Conservation (phyloP, 176 grass and related monocot species). For the Musa itinerans region DNA sequence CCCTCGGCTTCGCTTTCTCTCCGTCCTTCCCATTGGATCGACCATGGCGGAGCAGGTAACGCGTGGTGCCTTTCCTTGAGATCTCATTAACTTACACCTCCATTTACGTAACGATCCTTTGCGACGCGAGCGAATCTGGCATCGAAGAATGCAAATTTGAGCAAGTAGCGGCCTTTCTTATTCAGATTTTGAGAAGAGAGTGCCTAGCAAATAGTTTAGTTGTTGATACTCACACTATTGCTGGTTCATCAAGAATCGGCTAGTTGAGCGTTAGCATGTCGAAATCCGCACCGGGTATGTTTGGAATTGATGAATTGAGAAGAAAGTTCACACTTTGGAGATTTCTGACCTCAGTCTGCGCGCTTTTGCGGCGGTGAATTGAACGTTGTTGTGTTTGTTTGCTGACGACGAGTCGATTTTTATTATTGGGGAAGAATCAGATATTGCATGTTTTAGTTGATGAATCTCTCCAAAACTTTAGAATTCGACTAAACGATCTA, state of each 20-base stretch:
- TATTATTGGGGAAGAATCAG: not conserved
- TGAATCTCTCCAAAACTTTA: no score
- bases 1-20: not conserved
- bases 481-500: no score
- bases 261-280: not conserved
- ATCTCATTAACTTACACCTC: not conserved
- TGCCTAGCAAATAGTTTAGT: not conserved
- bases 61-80: not conserved
- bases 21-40: not conserved
- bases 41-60: constrained; percentile 1
- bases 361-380: no score
- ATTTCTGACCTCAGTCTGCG: not conserved
- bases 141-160: not conserved
- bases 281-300: no score
- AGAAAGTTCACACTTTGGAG: not conserved
- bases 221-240: not conserved
- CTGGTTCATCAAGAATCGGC: not conserved
- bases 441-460: no score
- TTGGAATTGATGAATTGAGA: not conserved
- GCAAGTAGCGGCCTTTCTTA: not conserved
- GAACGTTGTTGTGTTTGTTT: not conserved
- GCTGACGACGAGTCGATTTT: not conserved
- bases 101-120: not conserved
- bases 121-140: not conserved
- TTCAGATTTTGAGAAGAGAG: not conserved